Evolutionary conservation across 345 rosid species (phyloP).

Genomic region (Noccaea bulbosa): DNA sequence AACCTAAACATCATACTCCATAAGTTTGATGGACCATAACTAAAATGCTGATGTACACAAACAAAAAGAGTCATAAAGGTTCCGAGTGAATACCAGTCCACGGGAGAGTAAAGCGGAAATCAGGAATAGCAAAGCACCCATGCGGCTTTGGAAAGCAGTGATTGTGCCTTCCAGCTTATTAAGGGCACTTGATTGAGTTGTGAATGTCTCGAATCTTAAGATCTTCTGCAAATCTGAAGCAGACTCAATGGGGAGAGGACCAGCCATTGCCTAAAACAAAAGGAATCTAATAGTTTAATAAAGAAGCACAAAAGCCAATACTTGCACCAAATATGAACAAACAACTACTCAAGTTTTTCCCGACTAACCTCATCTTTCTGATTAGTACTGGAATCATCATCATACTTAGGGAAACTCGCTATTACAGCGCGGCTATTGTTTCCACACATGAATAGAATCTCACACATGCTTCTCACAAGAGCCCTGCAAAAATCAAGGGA

Average conservation of each 20-base stretch:
- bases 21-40: too few relatives aligned
- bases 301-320: neutral
- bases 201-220: conserved; percentile 64
- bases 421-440: conserved; percentile 67
- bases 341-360: conserved; percentile 19
- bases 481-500: conserved; percentile 54
- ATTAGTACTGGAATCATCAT: conserved; percentile 46
- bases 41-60: conserved; percentile 2
- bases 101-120: conserved; percentile 94
- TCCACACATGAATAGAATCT: conserved; percentile 90
- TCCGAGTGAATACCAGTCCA: conserved; percentile 70
- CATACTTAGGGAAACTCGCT: conserved; percentile 54
- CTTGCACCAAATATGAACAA: conserved; percentile 25
- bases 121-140: conserved; percentile 95
- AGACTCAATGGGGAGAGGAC: conserved; percentile 73
- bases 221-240: conserved; percentile 78
- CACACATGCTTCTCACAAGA: conserved; percentile 87
- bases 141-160: conserved; percentile 83
- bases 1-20: neutral
- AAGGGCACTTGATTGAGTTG: conserved; percentile 56
- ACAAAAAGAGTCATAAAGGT: conserved; percentile 18
- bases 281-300: neutral
- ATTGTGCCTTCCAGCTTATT: conserved; percentile 61
- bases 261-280: conserved; percentile 54
- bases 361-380: conserved; percentile 62